Percentiles rank a stretch among this genome's conserved stretches.
These are phyloP conservation scores for Tremella yokohamensis DNA, from an alignment of 768 basidiomycete genomes.

Conservation along the genomic window DNA sequence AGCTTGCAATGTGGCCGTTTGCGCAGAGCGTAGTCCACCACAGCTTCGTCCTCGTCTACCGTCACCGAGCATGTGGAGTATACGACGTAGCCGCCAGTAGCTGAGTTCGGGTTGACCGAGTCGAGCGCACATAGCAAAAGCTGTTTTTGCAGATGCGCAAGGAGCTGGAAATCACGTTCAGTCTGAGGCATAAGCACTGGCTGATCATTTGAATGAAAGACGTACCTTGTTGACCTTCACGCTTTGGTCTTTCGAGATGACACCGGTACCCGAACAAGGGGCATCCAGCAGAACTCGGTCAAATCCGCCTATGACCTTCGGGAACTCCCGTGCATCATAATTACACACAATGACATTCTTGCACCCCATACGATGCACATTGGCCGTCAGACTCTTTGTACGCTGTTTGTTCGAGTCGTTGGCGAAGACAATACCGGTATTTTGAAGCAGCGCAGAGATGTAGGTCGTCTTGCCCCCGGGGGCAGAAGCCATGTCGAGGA, in stretches of 20 bases:
- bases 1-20: slow-evolving; percentile 90
- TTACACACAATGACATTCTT: slow-evolving; percentile 97
- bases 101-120: slow-evolving; percentile 81
- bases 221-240: slow-evolving; percentile 97
- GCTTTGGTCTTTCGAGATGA: slow-evolving; percentile 94
- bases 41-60: slow-evolving; percentile 96
- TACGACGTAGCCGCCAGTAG: slow-evolving; percentile 87
- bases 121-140: slow-evolving; percentile 97
- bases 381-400: slow-evolving; percentile 93
- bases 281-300: slow-evolving; percentile 96
- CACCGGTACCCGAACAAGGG: slow-evolving; percentile 95
- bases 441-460: slow-evolving; percentile 92
- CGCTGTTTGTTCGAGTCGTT: slow-evolving; percentile 93
- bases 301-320: slow-evolving; percentile 97
- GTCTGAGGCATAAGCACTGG: slow-evolving; percentile 56
- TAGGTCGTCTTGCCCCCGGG: slow-evolving; percentile 98
- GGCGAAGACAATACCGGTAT: slow-evolving; percentile 95
- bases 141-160: slow-evolving; percentile 98
- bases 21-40: slow-evolving; percentile 92
- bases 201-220: neutral
- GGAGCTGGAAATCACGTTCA: slow-evolving; percentile 88
- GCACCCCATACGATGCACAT: slow-evolving; percentile 93
- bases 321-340: slow-evolving; percentile 95
- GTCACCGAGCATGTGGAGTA: slow-evolving; percentile 99
- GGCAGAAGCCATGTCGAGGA: slow-evolving; percentile 97